Evolutionary conservation across 176 grass and related monocot genomes (phyloP).

Genomic region (Microstegium vimineum): DNA sequence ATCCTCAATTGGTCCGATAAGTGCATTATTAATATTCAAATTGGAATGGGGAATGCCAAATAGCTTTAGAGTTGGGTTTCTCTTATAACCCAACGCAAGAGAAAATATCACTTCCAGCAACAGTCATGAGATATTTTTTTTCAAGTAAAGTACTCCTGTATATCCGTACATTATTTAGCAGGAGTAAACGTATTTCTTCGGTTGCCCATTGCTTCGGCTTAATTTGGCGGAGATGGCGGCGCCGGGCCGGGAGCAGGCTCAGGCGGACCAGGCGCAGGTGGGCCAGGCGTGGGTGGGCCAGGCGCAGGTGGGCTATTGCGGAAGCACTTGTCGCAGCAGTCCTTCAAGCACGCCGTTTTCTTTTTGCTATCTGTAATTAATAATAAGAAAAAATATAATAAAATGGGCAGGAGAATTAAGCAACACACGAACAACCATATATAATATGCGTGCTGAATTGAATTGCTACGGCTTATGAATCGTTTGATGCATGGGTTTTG

Average conservation of each 20-base stretch:
- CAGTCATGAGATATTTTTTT: background rate
- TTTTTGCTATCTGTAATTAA: background rate
- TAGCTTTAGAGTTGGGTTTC: background rate
- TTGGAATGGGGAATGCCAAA: background rate
- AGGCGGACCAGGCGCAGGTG: background rate
- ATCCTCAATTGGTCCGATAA: too few species aligned
- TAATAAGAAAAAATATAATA: background rate
- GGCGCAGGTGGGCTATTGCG: background rate
- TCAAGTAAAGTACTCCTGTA: background rate
- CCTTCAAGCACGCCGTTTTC: background rate
- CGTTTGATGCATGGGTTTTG: background rate
- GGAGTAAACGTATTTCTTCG: background rate
- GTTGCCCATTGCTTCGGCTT: background rate
- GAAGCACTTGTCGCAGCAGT: background rate
- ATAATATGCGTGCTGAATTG: background rate
- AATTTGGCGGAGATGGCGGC: background rate
- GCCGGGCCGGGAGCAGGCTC: background rate
- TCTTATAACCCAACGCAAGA: background rate
- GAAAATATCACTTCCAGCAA: background rate
- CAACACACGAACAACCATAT: background rate
- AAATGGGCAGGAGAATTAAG: background rate
- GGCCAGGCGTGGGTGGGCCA: background rate
- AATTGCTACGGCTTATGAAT: background rate
- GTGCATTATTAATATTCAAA: background rate
- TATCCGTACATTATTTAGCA: too few species aligned